Evolutionary conservation across 1,284 basidiomycete species (phyloP).

Genomic region (Neonothopanus nambi): DNA sequence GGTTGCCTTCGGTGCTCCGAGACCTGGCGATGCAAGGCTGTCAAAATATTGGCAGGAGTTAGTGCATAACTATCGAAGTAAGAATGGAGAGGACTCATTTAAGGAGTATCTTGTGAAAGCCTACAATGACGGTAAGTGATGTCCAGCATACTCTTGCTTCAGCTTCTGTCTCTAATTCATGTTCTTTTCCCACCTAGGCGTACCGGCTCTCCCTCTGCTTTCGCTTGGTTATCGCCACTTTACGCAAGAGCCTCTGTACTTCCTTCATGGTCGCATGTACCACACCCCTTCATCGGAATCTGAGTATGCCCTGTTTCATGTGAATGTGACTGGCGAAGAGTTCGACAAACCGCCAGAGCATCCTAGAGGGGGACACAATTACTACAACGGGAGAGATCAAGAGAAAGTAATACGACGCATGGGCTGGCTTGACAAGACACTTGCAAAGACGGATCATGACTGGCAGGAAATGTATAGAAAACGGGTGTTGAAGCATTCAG

Average conservation of each 20-base stretch:
- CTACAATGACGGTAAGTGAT: slow-evolving; percentile 51
- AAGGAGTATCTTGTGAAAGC: slow-evolving; percentile 51
- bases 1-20: slow-evolving; percentile 50
- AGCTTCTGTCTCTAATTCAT: no score
- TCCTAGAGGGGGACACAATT: slow-evolving; percentile 59
- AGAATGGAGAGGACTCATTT: slow-evolving; percentile 37
- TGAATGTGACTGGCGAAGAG: slow-evolving; percentile 19
- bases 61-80: slow-evolving; percentile 32
- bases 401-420: slow-evolving; percentile 45
- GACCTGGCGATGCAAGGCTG: slow-evolving; percentile 45
- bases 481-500: slow-evolving; percentile 16
- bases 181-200: no score
- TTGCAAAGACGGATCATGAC: slow-evolving; percentile 26
- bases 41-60: slow-evolving; percentile 42
- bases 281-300: slow-evolving; percentile 42
- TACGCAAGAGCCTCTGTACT: slow-evolving; percentile 45
- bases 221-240: slow-evolving; percentile 54
- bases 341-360: slow-evolving; percentile 22
- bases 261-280: slow-evolving; percentile 46
- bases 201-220: slow-evolving; percentile 50
- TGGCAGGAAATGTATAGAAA: slow-evolving; percentile 32
- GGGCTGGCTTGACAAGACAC: slow-evolving; percentile 41
- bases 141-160: slow-evolving; percentile 3
- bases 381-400: slow-evolving; percentile 54
- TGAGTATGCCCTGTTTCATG: slow-evolving; percentile 46